Conservation (phyloP, 108 stramenopile genomes). For the Aureococcus anophagefferens region DNA sequence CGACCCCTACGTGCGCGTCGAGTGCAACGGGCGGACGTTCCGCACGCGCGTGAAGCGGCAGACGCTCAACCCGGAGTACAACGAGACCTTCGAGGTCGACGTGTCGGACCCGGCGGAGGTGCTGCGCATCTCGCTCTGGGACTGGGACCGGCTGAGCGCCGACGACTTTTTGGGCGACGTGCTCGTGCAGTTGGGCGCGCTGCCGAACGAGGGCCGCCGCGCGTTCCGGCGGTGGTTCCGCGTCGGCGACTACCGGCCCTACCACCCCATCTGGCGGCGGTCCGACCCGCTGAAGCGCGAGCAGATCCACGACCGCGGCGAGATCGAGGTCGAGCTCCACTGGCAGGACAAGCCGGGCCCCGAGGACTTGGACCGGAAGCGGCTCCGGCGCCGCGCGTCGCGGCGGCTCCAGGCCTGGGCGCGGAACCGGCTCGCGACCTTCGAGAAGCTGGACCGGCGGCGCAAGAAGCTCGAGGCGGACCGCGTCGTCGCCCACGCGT, state of each 20-base stretch:
- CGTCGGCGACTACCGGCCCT: not conserved
- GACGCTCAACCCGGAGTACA: constrained; percentile 18
- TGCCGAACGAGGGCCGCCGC: constrained; percentile 5
- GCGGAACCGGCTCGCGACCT: not conserved
- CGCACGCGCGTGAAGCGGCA: constrained; percentile 13
- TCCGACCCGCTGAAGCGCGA: constrained; percentile 9
- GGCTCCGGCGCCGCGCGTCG: not conserved
- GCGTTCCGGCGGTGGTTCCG: constrained; percentile 9
- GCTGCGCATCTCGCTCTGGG: constrained; percentile 13
- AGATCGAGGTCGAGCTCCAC: constrained; percentile 22
- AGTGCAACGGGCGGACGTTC: constrained; percentile 16
- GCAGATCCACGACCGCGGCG: constrained; percentile 22
- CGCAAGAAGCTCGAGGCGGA: not conserved
- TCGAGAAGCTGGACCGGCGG: not conserved
- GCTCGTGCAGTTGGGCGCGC: constrained; percentile 6
- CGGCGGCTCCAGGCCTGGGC: constrained; percentile 7
- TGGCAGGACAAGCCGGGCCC: constrained; percentile 16
- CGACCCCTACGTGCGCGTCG: constrained; percentile 23
- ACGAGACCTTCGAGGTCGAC: constrained; percentile 30
- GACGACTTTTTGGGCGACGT: constrained; percentile 29
- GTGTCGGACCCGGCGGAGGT: constrained; percentile 19
- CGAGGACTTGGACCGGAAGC: constrained; percentile 7
- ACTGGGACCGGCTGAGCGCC: constrained; percentile 18
- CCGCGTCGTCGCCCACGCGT: not conserved
- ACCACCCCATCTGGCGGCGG: not conserved